Percentiles rank a stretch among this genome's conserved stretches.
Conservation (phyloP, 345 rosid species). For the Luvunga scandens region DNA sequence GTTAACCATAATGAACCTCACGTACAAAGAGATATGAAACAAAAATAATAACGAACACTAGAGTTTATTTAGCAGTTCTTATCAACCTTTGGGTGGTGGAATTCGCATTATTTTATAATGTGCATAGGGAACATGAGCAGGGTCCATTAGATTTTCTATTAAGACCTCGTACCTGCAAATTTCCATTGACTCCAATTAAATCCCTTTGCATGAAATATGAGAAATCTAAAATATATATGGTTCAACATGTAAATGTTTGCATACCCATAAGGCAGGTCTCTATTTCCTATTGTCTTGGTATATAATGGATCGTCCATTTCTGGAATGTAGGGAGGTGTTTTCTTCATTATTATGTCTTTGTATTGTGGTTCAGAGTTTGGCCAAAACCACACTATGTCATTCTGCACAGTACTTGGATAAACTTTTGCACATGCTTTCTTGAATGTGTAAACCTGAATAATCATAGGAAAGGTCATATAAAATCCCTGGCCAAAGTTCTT, state of each 20-base stretch:
- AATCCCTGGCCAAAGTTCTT: not conserved
- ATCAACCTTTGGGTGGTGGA: constrained; percentile 18
- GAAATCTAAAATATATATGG: not conserved
- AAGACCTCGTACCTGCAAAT: constrained; percentile 69
- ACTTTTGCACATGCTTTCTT: constrained; percentile 72
- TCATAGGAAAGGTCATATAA: not conserved
- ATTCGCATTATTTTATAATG: constrained; percentile 65
- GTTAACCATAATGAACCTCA: not conserved
- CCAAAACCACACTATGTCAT: constrained; percentile 90
- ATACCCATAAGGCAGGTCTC: constrained; percentile 83
- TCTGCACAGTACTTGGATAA: constrained; percentile 71
- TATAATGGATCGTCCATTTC: constrained; percentile 75
- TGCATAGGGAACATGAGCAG: constrained; percentile 94
- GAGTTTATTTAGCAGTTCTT: not conserved
- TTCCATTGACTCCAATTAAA: not conserved
- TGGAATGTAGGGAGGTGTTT: constrained; percentile 72
- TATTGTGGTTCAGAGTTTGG: constrained; percentile 72
- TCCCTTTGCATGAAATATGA: not conserved
- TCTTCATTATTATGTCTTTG: constrained; percentile 51
- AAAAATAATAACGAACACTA: not conserved
- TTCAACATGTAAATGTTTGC: not conserved
- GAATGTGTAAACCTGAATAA: constrained; percentile 58
- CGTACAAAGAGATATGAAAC: not conserved
- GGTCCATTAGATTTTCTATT: constrained; percentile 85
- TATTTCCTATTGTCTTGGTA: constrained; percentile 48